Conservation (phyloP, 2,329 filamentous ascomycete species). For the Stagonosporopsis cucurbitacearum region DNA sequence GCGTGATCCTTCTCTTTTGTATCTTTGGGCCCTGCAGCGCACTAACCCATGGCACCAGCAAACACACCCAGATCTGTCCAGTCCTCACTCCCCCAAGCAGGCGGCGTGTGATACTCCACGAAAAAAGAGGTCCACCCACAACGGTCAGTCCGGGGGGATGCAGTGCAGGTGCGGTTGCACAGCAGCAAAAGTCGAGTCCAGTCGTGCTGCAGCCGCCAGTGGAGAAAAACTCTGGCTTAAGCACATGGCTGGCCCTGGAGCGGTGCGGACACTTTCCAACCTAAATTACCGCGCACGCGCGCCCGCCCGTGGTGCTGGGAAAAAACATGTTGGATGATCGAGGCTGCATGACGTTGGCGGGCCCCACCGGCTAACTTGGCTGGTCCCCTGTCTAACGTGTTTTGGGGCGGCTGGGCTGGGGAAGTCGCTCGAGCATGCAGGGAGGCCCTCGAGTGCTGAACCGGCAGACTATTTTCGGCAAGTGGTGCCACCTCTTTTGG, state of each 20-base stretch:
- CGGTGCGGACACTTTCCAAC: slow-evolving; percentile 1
- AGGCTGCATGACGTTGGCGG: slow-evolving; percentile 11
- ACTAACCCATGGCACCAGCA: slow-evolving; percentile 10
- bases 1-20: slow-evolving; percentile 18
- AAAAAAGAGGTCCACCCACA: not conserved
- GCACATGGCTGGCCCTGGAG: not conserved
- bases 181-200: slow-evolving; percentile 2
- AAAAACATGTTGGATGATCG: slow-evolving; percentile 12
- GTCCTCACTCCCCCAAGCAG: not conserved
- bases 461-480: slow-evolving; percentile 6
- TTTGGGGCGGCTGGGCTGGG: not conserved
- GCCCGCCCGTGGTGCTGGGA: slow-evolving; percentile 14
- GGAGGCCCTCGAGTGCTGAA: slow-evolving; percentile 3
- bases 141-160: not conserved
- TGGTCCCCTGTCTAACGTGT: not conserved
- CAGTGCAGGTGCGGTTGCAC: slow-evolving; percentile 9
- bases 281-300: slow-evolving; percentile 17
- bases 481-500: not conserved
- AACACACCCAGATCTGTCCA: not conserved
- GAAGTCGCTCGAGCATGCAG: not conserved
- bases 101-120: not conserved
- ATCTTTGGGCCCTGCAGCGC: not conserved
- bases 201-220: not conserved
- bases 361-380: slow-evolving; percentile 4
- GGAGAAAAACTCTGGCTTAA: slow-evolving; percentile 13